Conservation (phyloP, 805 yeast genomes). For the Maudiozyma saulgeensis region DNA sequence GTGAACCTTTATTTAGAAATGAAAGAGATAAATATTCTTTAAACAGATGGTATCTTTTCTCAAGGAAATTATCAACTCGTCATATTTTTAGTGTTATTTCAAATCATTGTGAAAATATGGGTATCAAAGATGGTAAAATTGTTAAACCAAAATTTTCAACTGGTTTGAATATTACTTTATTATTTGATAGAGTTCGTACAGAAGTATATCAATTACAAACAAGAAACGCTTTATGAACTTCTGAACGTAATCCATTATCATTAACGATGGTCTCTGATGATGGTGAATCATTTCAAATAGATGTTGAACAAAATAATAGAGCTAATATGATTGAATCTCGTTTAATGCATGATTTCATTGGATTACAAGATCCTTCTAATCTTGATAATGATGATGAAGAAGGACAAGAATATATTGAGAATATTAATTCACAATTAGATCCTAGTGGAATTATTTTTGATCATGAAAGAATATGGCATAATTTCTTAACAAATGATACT, state of each 20-base stretch:
- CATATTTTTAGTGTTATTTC: constrained; percentile 1
- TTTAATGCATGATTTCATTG: constrained; percentile 9
- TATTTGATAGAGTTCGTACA: constrained; percentile 18
- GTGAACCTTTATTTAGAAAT: constrained; percentile 15
- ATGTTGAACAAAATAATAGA: constrained; percentile 4
- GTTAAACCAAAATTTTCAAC: constrained; percentile 5
- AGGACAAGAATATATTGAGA: constrained; percentile 7
- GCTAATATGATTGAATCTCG: constrained; percentile 19
- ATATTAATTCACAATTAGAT: constrained; percentile 1
- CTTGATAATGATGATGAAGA: background rate
- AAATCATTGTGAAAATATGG: constrained; percentile 1
- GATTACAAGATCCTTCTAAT: background rate
- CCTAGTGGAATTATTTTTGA: constrained; percentile 12
- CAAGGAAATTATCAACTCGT: constrained; percentile 6
- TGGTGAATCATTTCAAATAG: constrained; percentile 13
- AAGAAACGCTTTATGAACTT: constrained; percentile 12
- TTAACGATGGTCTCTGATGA: constrained; percentile 17
- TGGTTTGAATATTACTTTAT: constrained; percentile 8
- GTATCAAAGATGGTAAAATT: background rate
- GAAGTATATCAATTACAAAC: constrained; percentile 28
- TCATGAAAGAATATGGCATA: constrained; percentile 9
- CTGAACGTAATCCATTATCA: constrained; percentile 17
- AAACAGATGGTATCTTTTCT: constrained; percentile 10
- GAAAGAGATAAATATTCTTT: constrained; percentile 15
- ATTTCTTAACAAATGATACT: constrained; percentile 10